Conservation (phyloP, 129 eudicot genomes). For the Heracleum sosnowskyi region DNA sequence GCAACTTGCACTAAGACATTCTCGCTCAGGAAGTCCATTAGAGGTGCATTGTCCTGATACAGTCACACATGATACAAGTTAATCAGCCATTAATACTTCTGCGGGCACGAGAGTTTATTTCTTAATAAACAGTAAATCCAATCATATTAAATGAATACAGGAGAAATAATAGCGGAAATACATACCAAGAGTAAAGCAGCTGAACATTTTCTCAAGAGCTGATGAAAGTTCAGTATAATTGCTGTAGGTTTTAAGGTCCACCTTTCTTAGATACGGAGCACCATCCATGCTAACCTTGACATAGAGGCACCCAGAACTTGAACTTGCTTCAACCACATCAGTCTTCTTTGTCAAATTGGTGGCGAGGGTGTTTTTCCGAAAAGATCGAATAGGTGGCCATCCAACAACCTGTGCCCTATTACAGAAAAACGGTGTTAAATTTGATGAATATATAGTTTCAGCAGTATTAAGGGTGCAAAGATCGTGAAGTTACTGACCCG, state of each 20-base stretch:
- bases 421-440: background rate
- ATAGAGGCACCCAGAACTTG: background rate
- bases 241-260: slow-evolving; percentile 17
- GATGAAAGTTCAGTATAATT: slow-evolving; percentile 17
- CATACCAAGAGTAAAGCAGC: slow-evolving; percentile 21
- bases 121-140: background rate
- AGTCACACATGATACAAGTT: background rate
- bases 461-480: background rate
- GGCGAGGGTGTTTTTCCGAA: slow-evolving; percentile 18
- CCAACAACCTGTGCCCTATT: slow-evolving; percentile 26
- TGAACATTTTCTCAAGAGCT: slow-evolving; percentile 22
- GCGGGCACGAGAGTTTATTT: background rate
- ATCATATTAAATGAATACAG: background rate
- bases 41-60: background rate
- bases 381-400: slow-evolving; percentile 26
- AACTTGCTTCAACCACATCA: background rate
- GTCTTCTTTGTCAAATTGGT: background rate
- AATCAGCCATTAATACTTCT: background rate
- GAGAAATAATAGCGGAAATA: background rate
- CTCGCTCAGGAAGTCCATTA: slow-evolving; percentile 2
- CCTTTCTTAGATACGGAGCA: slow-evolving; percentile 24
- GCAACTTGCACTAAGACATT: slow-evolving; percentile 1
- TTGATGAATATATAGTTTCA: background rate
- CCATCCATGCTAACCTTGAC: slow-evolving; percentile 21
- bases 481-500: background rate